phyloP scores from a whole-genome alignment of 305 asterid species.

The Stenogyne calaminthoides region DNA sequence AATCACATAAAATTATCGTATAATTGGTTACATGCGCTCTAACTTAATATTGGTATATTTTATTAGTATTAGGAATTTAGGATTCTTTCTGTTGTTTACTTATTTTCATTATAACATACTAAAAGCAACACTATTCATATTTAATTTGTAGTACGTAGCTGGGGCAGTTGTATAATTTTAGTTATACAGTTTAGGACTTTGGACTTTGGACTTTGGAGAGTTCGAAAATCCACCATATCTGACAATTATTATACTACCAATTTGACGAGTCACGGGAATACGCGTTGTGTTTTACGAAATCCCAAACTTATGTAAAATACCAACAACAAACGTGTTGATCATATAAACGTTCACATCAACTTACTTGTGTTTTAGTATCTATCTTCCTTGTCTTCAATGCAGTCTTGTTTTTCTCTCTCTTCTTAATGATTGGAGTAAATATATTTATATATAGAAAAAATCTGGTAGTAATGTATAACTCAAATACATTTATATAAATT shows the following conservation, averaged over 20 bases:
- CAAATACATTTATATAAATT: no score
- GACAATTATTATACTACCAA: neutral
- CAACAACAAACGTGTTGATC: neutral
- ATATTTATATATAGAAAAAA: no score
- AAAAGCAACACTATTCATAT: neutral
- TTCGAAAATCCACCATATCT: slow-evolving; percentile 4
- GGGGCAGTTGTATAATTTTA: no score
- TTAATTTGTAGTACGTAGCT: neutral
- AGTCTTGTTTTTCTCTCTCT: no score
- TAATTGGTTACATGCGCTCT: no score
- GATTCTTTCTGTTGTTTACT: neutral
- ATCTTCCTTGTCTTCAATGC: neutral
- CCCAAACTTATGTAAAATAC: neutral
- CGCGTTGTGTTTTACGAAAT: neutral
- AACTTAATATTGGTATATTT: no score
- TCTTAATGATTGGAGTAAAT: no score
- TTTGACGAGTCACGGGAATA: neutral
- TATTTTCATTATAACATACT: neutral
- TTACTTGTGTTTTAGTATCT: neutral
- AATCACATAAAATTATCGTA: no score
- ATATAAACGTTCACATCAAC: no score
- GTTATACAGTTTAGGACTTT: no score
- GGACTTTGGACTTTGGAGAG: neutral
- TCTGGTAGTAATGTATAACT: no score
- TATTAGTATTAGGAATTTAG: no score